phyloP scores from a whole-genome alignment of 192 early-diverging fungal genomes.

The Backusella mclennaniae region DNA sequence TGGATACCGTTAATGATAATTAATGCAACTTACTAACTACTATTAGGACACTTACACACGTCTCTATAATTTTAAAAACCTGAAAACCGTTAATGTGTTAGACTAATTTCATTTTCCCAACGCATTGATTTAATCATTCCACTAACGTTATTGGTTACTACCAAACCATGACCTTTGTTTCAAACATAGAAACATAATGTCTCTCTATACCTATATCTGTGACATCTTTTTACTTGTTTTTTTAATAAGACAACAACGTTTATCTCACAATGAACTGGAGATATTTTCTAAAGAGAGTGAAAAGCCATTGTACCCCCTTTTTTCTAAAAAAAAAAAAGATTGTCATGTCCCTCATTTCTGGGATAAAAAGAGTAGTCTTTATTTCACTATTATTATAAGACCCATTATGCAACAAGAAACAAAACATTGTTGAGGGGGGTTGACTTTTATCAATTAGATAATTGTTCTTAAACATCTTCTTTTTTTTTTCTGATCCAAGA shows the following conservation, averaged over 20 bases:
- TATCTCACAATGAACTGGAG: too few species aligned
- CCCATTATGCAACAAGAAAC: not conserved
- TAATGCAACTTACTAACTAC: too few species aligned
- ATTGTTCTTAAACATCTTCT: not conserved
- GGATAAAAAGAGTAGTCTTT: not conserved
- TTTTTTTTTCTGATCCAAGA: not conserved
- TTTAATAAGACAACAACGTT: too few species aligned
- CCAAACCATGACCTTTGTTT: not conserved
- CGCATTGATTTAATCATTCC: not conserved
- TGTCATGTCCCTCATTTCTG: not conserved
- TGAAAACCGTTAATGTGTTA: too few species aligned
- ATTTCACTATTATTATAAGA: not conserved
- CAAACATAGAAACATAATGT: not conserved
- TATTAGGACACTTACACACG: too few species aligned
- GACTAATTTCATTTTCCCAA: too few species aligned
- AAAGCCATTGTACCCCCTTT: too few species aligned
- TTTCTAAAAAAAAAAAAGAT: too few species aligned
- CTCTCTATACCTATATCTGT: not conserved
- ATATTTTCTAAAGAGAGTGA: too few species aligned
- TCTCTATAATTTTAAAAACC: too few species aligned
- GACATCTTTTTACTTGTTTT: too few species aligned
- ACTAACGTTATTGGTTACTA: not conserved
- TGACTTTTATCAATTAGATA: not conserved
- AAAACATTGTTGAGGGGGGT: not conserved
- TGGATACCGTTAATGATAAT: too few species aligned